Conservation (phyloP, 2,329 filamentous ascomycete species). For the Colletotrichum costaricense region DNA sequence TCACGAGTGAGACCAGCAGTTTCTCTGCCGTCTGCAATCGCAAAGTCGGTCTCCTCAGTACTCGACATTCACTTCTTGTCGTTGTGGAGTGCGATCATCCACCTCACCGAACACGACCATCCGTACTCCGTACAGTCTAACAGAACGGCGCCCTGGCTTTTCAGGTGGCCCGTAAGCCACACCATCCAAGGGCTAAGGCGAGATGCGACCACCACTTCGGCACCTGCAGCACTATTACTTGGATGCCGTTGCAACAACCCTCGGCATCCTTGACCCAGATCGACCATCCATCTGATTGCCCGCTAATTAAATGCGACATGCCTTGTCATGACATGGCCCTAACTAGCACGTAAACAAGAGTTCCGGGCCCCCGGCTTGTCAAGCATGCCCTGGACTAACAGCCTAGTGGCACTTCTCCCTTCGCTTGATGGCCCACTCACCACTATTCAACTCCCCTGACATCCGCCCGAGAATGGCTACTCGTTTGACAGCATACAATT, state of each 20-base stretch:
- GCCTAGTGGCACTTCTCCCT: neutral
- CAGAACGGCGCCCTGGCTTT: neutral
- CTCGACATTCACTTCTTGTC: neutral
- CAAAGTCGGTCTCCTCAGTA: neutral
- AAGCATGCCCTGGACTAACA: neutral
- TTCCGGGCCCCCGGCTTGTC: neutral
- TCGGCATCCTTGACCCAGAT: conserved; percentile 19
- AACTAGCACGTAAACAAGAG: neutral
- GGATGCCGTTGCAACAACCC: neutral
- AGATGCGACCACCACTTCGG: neutral
- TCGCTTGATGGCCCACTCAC: neutral
- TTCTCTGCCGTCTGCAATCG: neutral
- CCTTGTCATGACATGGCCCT: neutral
- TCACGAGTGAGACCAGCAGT: neutral
- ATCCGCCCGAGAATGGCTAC: neutral
- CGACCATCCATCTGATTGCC: neutral
- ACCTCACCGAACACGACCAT: conserved; percentile 19
- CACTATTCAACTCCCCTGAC: neutral
- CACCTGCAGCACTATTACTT: neutral
- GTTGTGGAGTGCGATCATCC: neutral
- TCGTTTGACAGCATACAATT: neutral
- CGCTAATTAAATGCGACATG: neutral
- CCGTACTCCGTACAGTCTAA: neutral
- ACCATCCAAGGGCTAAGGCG: neutral
- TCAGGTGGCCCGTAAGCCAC: conserved; percentile 22